Evolutionary conservation across 1,284 basidiomycete species (phyloP), one percentile per base, ranked within the genome.

Genomic region (Meripilus lineatus): DNA sequence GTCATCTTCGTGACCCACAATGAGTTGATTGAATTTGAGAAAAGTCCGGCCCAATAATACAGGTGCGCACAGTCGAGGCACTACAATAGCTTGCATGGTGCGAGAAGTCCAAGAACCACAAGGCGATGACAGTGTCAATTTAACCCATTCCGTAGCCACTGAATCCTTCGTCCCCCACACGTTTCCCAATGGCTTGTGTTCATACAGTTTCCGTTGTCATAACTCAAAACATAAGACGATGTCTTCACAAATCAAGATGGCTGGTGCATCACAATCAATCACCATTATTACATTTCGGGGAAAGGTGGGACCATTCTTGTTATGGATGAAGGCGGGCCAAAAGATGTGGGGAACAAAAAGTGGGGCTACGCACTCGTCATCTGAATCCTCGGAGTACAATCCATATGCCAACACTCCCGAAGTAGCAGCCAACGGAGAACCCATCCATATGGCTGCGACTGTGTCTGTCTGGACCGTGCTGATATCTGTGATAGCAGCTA

Each of bases 31-130:
- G 1, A 38, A 32, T 33, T 36, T 20, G 5, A 50, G 35, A 24
- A 48, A 52, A 0, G 46, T 42, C 3, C 42, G 35, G 3, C 52
- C 52, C 22, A 54, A 20, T 14, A 54, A 41, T 38, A 54, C 50
- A 48, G 52, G 50, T 2, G 28, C 15, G 22, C 43, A 51, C 8
- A 54, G 44, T 8, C 30, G 21, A 1, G 46, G 41, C 4, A 48
- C 50, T 24, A 54, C 42, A 20, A 54, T 37, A 5, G 48, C 48
- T n/a, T 33, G 45, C 17, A 35, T 34, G 2, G 45, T 26, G 15
- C 11, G 11, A 11, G 44, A 48, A 15, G 44, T 20, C 50, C 48
- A 54, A n/a, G 38, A 44, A 7, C 33, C 34, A 30, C 46, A 40
- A 3, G 32, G 7, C 1, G 38, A 33, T 8, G 32, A 41, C n/a